Percentiles rank a stretch among this genome's conserved stretches.
Conservation (phyloP, 2,329 filamentous ascomycete genomes). For the Colletotrichum lupini region DNA sequence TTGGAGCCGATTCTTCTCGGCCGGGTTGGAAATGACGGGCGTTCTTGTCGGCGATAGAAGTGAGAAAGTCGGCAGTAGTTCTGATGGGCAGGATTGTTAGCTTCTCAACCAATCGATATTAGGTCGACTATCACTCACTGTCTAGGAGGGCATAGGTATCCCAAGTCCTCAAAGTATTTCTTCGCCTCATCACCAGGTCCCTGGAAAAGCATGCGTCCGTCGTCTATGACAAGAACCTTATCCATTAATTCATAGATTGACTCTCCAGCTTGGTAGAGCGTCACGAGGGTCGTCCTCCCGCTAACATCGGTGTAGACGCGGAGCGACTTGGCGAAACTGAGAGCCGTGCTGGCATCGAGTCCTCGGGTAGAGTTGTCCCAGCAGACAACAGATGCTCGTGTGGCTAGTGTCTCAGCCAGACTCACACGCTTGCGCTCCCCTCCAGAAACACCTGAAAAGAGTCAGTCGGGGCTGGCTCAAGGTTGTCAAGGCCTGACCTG, state of each 20-base stretch:
- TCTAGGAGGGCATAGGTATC: slow-evolving; percentile 65
- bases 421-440: slow-evolving; percentile 85
- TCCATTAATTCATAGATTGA: slow-evolving; percentile 70
- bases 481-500: too few species aligned
- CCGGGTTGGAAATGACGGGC: slow-evolving; percentile 72
- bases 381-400: slow-evolving; percentile 77
- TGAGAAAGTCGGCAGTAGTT: slow-evolving; percentile 76
- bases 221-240: slow-evolving; percentile 82
- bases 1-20: slow-evolving; percentile 68
- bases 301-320: slow-evolving; percentile 81
- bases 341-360: slow-evolving; percentile 81
- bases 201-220: slow-evolving; percentile 80
- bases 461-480: background rate
- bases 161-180: slow-evolving; percentile 79
- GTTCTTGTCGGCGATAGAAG: slow-evolving; percentile 73
- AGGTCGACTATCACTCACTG: slow-evolving; percentile 55
- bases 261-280: slow-evolving; percentile 56
- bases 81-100: slow-evolving; percentile 56
- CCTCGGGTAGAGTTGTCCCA: slow-evolving; percentile 87
- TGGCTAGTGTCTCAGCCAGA: slow-evolving; percentile 81
- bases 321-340: slow-evolving; percentile 79
- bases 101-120: slow-evolving; percentile 56
- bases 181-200: slow-evolving; percentile 76
- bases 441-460: slow-evolving; percentile 67
- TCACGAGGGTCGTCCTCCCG: slow-evolving; percentile 64